Evolutionary conservation across 2,329 filamentous ascomycete species (phyloP), one percentile per base, ranked within the genome.

Genomic region (Sporothrix euskadiensis): DNA sequence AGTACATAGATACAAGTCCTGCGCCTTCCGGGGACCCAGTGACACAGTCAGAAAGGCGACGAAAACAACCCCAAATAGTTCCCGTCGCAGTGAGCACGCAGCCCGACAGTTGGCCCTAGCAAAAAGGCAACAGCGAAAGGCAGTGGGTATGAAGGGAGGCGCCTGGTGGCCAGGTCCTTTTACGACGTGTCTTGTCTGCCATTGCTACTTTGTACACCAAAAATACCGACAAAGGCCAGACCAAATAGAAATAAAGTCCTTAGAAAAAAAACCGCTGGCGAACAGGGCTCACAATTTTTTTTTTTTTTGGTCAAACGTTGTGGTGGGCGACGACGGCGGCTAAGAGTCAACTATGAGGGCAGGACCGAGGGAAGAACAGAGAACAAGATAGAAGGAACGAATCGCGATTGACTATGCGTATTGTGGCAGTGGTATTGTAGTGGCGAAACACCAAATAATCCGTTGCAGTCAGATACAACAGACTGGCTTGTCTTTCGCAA

Each of bases 371-470:
- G 70, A 72, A 72, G 26, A 30, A 22, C 57, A 66, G 32, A 72
- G 70, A 72, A 72, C n/a, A 32, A 65, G 70, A 56, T 56, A 16
- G 70, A 72, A 72, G 10, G 22, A 65, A n/a, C 32, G 32, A 57
- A 57, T 57, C 12, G 19, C 47, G 16, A 52, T 66, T 26, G 44
- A 49, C 44, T 49, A 44, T 9, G 9, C 9, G 39, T 41, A 52
- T 22, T 26, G 65, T 69, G 65, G 65, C 68, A 59, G 69, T 63
- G 69, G 69, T 12, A 61, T 26, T 26, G 69, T 26, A 61, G 69
- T 71, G 69, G 69, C 69, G 47, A 71, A 65, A 65, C 57, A 54
- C 69, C 47, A 26, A 49, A 68, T 30, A 54, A 69, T 63, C 32
- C 35, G 35, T 39, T 39, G 19, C 30, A 63, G 57, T 19, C 30